A percentile compares a stretch with the other conserved stretches of the same genome.
Conservation (phyloP, 108 stramenopile genomes). For the Pseudonitzschia pungens region DNA sequence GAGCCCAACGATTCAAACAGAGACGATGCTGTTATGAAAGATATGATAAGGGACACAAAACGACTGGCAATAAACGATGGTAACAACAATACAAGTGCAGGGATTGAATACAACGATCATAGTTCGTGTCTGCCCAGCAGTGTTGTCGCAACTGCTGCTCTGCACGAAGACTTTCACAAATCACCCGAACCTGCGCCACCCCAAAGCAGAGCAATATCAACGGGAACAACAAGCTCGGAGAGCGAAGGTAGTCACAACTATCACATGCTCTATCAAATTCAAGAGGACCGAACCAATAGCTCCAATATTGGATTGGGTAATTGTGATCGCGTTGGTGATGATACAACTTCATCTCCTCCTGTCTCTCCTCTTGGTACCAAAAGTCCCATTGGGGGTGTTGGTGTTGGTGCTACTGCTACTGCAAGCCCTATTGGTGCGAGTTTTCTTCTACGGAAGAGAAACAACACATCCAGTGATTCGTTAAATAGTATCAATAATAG, state of each 20-base stretch:
- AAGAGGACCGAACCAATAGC: neutral
- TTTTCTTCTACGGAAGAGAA: neutral
- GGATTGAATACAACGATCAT: neutral
- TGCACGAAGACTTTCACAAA: constrained; percentile 25
- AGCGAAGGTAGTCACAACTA: constrained; percentile 9
- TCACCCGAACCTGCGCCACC: constrained; percentile 23
- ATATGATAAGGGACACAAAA: neutral
- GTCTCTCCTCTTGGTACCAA: neutral
- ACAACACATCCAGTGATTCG: neutral
- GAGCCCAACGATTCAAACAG: neutral
- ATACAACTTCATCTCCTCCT: neutral
- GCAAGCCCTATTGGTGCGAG: constrained; percentile 11
- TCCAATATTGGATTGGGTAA: neutral
- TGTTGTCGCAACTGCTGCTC: neutral
- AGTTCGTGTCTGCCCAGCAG: constrained; percentile 2
- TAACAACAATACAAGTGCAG: neutral
- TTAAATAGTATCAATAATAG: neutral
- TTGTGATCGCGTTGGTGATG: neutral
- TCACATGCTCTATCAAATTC: constrained; percentile 6
- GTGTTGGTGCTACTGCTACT: neutral
- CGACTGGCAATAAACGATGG: neutral
- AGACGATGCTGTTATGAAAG: neutral
- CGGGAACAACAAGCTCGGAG: neutral
- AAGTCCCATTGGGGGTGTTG: neutral
- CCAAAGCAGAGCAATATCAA: neutral